Evolutionary conservation across 352 stramenopile genomes (phyloP).

Genomic region (Salisapilia sapeloensis): DNA sequence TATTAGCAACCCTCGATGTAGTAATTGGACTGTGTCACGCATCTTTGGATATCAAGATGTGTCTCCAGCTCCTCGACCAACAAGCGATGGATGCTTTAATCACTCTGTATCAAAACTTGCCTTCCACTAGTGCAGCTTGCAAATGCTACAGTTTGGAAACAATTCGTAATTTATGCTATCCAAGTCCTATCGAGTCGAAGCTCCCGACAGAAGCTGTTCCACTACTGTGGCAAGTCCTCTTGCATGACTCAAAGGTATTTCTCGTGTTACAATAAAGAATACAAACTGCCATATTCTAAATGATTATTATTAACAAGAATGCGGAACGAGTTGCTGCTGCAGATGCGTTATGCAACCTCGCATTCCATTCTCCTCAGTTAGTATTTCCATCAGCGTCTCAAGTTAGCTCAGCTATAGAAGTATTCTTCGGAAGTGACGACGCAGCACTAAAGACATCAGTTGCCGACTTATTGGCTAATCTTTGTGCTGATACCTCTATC

Average conservation of each 20-base stretch:
- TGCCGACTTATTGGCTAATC: slow-evolving; percentile 38
- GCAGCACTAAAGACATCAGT: slow-evolving; percentile 17
- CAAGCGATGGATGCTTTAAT: slow-evolving; percentile 11
- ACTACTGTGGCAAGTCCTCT: slow-evolving; percentile 10
- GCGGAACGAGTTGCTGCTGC: slow-evolving; percentile 2
- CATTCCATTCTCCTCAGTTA: slow-evolving; percentile 2
- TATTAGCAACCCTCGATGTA: slow-evolving; percentile 2
- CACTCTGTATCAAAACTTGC: slow-evolving; percentile 7
- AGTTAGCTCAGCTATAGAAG: slow-evolving; percentile 11
- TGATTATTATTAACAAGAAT: neutral
- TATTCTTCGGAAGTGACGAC: slow-evolving; percentile 10
- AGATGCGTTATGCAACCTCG: slow-evolving; percentile 7
- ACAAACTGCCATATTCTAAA: slow-evolving; percentile 1
- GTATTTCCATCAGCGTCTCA: slow-evolving; percentile 9
- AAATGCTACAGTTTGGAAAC: slow-evolving; percentile 18
- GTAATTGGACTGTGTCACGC: slow-evolving; percentile 39
- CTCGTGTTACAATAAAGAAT: neutral
- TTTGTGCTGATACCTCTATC: slow-evolving; percentile 20
- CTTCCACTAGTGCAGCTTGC: slow-evolving; percentile 4
- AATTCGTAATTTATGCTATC: slow-evolving; percentile 29
- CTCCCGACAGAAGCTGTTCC: slow-evolving; percentile 8
- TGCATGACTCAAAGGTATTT: slow-evolving; percentile 6
- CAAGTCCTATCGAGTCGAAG: slow-evolving; percentile 1
- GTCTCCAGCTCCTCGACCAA: slow-evolving; percentile 18
- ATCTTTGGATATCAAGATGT: slow-evolving; percentile 32